Evolutionary conservation across 208 protist genomes (phyloP), one percentile per base, ranked within the genome.

Genomic region (Trypanosomatidae sp.): DNA sequence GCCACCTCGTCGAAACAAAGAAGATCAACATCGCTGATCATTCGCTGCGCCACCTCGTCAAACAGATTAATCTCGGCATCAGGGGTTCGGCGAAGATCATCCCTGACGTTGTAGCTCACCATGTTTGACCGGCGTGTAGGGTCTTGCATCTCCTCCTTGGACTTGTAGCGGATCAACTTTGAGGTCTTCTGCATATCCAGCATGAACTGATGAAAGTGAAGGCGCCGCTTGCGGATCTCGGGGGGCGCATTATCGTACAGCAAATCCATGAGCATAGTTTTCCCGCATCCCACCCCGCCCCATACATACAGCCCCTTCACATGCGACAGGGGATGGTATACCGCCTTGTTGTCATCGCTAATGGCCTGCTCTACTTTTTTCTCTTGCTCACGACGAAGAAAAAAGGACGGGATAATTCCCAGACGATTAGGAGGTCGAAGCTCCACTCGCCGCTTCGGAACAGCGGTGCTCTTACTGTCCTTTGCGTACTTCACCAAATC

Each of bases 151-250:
- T 96, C 86, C 72, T 90, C 82, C 50, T 89, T 74, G 50, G 73
- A 77, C 56, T 90, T 88, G 78, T 81, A 88, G 52, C 86, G 89
- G 52, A 96, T 91, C 1, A 79, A 71, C 69, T 98, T 91, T 1
- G 85, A 83, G 7, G 87, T 93, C n/a, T 87, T 83, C 53, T 98
- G 95, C 56, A 98, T 92, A 80, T 99, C 93, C 5, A 98, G 77
- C 96, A 99, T 99, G 69, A 99, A 99, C 59, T 96, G 87, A 79
- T 99, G 93, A 70, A 99, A 99, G 85, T 99, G 98, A 56, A 98
- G 88, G 46, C 97, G 87, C 33, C 79, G 81, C 77, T 98, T 98
- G 56, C 96, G 94, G 33, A 96, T 76, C 22, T 83, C 78, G 1
- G 73, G 12, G 12, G 93, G 89, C 8, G 74, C 79, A 60, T 95